Base-by-base conservation (phyloP, 805 yeast genomes). In the Saccharomycopsis oosterbeekiorum region DNA sequence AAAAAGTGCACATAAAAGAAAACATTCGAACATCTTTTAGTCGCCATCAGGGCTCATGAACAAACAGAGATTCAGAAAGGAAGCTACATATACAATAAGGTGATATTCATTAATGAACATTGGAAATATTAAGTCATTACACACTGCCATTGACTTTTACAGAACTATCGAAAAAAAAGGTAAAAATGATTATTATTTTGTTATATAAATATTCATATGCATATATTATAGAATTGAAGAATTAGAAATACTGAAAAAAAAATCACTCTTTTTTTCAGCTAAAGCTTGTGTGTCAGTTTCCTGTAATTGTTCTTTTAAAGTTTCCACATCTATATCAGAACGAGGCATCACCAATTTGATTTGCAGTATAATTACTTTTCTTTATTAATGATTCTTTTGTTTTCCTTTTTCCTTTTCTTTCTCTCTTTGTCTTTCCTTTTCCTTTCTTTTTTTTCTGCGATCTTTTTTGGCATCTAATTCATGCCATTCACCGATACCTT, bases 401-500 rank as follows among this genome's bases (percentile, higher is more conserved):
- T 36, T 29, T 55, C 41, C 37, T 42, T 43, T 43, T 34, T 15
- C 37, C 36, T 41, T 36, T 58, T 60, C 51, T 41, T 42, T 56
- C 47, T 53, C 26, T 64, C 53, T 47, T 26, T 47, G 34, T 47
- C 26, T 62, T 53, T 58, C 57, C 21, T 61, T 60, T 53, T 61
- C 59, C 54, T 68, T 68, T 53, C 73, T 62, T 65, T 78, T 81
- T 63, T 76, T 75, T 62, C 86, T 75, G 64, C 89, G 77, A 67
- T 87, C 81, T 74, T 84, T 86, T 72, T 93, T 91, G 1, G 97
- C 94, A 69, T 93, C 99, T 71, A 87, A 93, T 70, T 93, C 99
- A 70, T 93, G 99, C 94, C 97, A 93, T 71, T 96, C 98, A 2
- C 94, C 96, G 60, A 77, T 76, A 36, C 78, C 77, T 36, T 78